Percentiles rank a stretch among this genome's conserved stretches.
Conservation (phyloP, 352 stramenopile genomes). For the Discostella stelligera region DNA sequence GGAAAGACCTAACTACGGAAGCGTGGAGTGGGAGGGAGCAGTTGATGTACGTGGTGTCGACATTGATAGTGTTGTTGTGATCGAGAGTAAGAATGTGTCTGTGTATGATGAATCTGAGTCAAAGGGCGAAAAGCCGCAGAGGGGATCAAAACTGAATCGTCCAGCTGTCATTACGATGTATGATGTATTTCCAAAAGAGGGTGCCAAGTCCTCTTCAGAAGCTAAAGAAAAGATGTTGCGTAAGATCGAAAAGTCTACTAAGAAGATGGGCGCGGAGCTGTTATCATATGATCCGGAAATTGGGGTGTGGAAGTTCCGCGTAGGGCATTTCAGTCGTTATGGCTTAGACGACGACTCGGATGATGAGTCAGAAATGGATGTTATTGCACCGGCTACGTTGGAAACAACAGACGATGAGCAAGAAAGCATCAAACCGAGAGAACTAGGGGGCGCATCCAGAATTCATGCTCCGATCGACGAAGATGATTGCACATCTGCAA, state of each 20-base stretch:
- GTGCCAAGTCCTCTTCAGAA: slow-evolving; percentile 51
- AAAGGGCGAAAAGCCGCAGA: slow-evolving; percentile 68
- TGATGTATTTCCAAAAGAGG: slow-evolving; percentile 70
- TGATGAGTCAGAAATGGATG: slow-evolving; percentile 62
- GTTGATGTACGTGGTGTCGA: slow-evolving; percentile 82
- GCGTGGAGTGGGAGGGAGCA: slow-evolving; percentile 82
- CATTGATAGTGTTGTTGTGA: slow-evolving; percentile 79
- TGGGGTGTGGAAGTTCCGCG: slow-evolving; percentile 80
- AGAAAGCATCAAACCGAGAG: slow-evolving; percentile 33
- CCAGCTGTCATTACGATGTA: slow-evolving; percentile 82
- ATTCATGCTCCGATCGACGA: slow-evolving; percentile 49
- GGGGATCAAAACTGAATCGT: slow-evolving; percentile 83
- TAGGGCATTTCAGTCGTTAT: slow-evolving; percentile 83
- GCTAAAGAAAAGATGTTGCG: slow-evolving; percentile 63
- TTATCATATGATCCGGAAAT: slow-evolving; percentile 66
- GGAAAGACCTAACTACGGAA: slow-evolving; percentile 67
- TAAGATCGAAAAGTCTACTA: slow-evolving; percentile 73
- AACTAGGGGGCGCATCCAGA: slow-evolving; percentile 45
- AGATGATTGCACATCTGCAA: slow-evolving; percentile 47
- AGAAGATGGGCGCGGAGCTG: slow-evolving; percentile 76
- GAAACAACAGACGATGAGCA: slow-evolving; percentile 50
- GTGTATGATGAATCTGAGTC: slow-evolving; percentile 82
- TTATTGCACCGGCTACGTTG: slow-evolving; percentile 32
- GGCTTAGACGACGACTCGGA: slow-evolving; percentile 63
- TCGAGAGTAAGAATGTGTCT: slow-evolving; percentile 80